Conservation (phyloP, 768 basidiomycete genomes). For the Mycena belliarum region DNA sequence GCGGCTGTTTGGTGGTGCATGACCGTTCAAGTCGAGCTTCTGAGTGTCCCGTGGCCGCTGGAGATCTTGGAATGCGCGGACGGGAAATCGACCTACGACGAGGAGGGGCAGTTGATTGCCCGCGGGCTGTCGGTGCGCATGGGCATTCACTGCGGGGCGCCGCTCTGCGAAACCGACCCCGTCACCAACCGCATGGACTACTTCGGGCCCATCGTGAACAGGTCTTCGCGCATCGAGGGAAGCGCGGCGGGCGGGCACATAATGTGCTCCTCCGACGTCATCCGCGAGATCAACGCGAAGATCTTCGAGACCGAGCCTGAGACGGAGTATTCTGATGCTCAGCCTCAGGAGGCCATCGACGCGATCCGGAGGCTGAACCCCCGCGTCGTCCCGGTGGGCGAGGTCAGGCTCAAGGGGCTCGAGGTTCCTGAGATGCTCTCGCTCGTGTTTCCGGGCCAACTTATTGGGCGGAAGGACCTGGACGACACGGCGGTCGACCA, state of each 20-base stretch:
- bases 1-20: conserved; percentile 90
- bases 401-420: conserved; percentile 91
- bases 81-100: conserved; percentile 76
- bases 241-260: conserved; percentile 92
- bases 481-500: conserved; percentile 33
- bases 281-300: conserved; percentile 75
- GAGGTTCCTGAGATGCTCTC: conserved; percentile 89
- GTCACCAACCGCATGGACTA: conserved; percentile 97
- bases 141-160: conserved; percentile 93
- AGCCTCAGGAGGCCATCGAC: conserved; percentile 64
- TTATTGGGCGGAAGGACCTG: conserved; percentile 71
- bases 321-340: conserved; percentile 60
- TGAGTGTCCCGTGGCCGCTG: conserved; percentile 85
- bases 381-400: conserved; percentile 74
- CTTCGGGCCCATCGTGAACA: conserved; percentile 95
- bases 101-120: conserved; percentile 66
- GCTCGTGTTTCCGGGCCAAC: conserved; percentile 74
- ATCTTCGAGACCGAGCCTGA: conserved; percentile 55
- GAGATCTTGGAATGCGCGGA: conserved; percentile 94
- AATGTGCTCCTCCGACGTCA: conserved; percentile 85
- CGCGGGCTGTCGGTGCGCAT: conserved; percentile 93
- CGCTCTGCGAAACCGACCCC: conserved; percentile 88
- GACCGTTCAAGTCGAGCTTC: conserved; percentile 79
- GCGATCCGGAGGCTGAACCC: conserved; percentile 75
- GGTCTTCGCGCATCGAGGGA: conserved; percentile 81